Conservation (phyloP, 257 asterid species). For the Mitragyna speciosa region DNA sequence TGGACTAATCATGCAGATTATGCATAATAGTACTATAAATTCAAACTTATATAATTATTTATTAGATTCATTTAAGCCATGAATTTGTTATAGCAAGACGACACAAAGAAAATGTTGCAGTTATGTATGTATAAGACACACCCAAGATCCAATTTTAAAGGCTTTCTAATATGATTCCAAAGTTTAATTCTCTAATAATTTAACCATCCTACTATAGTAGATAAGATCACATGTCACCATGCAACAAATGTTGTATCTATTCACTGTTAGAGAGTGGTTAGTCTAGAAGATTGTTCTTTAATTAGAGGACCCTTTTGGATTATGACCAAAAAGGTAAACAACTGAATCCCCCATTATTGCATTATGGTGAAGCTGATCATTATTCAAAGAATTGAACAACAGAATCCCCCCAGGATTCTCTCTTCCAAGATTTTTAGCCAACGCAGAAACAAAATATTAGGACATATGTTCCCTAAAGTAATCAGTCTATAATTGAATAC, state of each 20-base stretch:
- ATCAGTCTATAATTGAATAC: too few species aligned
- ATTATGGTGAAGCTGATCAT: neutral
- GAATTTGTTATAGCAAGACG: conserved; percentile 1
- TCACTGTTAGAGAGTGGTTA: neutral
- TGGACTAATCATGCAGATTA: neutral
- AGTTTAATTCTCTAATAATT: conserved; percentile 14
- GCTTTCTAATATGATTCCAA: conserved; percentile 7
- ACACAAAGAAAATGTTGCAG: neutral
- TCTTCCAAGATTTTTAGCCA: neutral
- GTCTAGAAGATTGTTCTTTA: neutral
- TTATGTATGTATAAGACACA: neutral
- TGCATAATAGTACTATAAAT: neutral
- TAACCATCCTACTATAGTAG: conserved; percentile 4
- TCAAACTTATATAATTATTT: neutral
- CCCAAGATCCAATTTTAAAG: conserved; percentile 16
- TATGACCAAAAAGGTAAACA: neutral
- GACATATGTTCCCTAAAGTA: too few species aligned
- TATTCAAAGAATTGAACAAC: neutral
- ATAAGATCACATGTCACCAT: neutral
- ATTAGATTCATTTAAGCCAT: neutral
- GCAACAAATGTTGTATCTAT: neutral
- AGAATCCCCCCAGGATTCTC: neutral
- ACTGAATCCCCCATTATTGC: neutral
- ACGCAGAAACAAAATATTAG: neutral
- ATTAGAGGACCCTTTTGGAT: neutral